These are phyloP conservation scores for Sugiyamaella floridensis DNA, from an alignment of 805 yeast genomes.

Conservation along the genomic window DNA sequence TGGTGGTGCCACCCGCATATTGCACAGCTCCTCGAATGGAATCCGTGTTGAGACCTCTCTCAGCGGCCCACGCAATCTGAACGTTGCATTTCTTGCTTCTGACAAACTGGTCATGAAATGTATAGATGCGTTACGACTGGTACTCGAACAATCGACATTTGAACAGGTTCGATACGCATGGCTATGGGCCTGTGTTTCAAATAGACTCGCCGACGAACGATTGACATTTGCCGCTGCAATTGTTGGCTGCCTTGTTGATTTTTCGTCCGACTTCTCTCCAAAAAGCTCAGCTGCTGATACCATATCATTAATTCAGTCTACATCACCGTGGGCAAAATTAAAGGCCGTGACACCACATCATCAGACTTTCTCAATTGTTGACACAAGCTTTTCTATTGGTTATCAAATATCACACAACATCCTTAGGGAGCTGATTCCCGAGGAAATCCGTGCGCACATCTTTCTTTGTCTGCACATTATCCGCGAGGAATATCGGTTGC, in stretches of 20 bases:
- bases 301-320: no score
- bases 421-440: neutral
- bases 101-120: conserved; percentile 39
- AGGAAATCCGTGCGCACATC: conserved; percentile 38
- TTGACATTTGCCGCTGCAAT: conserved; percentile 42
- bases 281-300: neutral
- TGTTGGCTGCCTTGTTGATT: conserved; percentile 9
- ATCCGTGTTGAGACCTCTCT: neutral
- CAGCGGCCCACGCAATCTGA: neutral
- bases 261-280: neutral
- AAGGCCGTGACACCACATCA: neutral
- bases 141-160: conserved; percentile 52
- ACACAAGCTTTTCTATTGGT: neutral
- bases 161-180: conserved; percentile 49
- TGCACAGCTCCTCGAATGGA: neutral
- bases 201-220: conserved; percentile 49
- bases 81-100: neutral
- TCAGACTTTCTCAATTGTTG: neutral
- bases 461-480: conserved; percentile 65
- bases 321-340: no score
- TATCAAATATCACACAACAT: neutral
- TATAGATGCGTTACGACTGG: conserved; percentile 43
- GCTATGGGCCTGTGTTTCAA: conserved; percentile 52
- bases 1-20: neutral
- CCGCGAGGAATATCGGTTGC: conserved; percentile 66